Evolutionary conservation across 805 yeast species (phyloP).

Genomic region (Zygoascus biomembranicola): DNA sequence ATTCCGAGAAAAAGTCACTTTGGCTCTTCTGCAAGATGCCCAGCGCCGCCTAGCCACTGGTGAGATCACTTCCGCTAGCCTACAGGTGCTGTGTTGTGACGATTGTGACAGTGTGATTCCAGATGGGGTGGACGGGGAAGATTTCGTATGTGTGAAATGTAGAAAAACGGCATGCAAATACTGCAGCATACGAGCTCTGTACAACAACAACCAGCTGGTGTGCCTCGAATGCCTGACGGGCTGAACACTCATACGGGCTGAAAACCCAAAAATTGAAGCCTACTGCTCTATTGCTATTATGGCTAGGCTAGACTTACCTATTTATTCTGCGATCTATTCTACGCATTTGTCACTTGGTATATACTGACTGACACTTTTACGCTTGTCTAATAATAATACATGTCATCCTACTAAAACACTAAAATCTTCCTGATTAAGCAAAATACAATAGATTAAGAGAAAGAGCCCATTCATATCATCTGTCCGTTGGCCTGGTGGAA

Average conservation of each 20-base stretch:
- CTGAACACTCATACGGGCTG: slow-evolving; percentile 2
- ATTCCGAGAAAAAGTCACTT: background rate
- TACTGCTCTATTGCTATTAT: too few species aligned
- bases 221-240: slow-evolving; percentile 14
- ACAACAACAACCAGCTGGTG: slow-evolving; percentile 8
- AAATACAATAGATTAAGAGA: background rate
- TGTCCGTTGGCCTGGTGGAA: background rate
- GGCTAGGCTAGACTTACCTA: too few species aligned
- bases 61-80: too few species aligned
- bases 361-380: too few species aligned
- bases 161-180: slow-evolving; percentile 12
- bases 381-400: background rate
- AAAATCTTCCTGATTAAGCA: background rate
- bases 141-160: slow-evolving; percentile 11
- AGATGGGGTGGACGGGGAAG: slow-evolving; percentile 4
- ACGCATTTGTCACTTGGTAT: too few species aligned
- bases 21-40: background rate
- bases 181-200: slow-evolving; percentile 14
- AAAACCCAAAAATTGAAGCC: too few species aligned
- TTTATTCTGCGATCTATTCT: too few species aligned
- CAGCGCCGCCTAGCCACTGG: background rate
- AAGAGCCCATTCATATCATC: background rate
- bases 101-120: slow-evolving; percentile 10
- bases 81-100: slow-evolving; percentile 8
- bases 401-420: background rate